Percentiles rank a stretch among this genome's conserved stretches.
Conservation (phyloP, 768 basidiomycete genomes). For the Boletus barrowsii region DNA sequence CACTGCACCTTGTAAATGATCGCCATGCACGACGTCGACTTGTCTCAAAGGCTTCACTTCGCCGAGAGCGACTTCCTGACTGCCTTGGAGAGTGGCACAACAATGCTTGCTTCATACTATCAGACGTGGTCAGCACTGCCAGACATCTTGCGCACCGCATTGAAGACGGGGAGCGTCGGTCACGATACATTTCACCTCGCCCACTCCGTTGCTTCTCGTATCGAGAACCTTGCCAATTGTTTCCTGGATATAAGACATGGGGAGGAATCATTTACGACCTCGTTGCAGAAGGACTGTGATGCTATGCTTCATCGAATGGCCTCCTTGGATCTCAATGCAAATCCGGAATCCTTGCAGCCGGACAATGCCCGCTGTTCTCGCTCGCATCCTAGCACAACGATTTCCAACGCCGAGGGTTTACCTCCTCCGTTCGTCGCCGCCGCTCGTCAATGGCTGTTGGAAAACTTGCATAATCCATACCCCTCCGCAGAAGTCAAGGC, state of each 20-base stretch:
- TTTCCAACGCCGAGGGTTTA: background rate
- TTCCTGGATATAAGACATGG: background rate
- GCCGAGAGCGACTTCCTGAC: background rate
- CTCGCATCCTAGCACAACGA: background rate
- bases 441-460: constrained; percentile 41
- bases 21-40: too few species aligned
- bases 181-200: background rate
- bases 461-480: constrained; percentile 52
- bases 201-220: background rate
- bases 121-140: background rate
- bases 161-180: background rate
- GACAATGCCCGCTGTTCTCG: background rate
- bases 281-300: constrained; percentile 2
- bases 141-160: background rate
- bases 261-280: background rate
- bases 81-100: background rate
- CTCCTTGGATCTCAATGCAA: background rate
- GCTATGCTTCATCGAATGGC: constrained; percentile 4
- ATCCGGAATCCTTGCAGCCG: background rate
- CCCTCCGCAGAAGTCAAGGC: constrained; percentile 35
- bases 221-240: constrained; percentile 2
- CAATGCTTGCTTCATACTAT: background rate
- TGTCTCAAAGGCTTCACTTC: background rate
- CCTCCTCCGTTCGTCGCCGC: background rate
- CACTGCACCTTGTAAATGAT: too few species aligned